These are phyloP conservation scores for Aristolochia californica DNA, from an alignment of 164 flowering plant genomes.

Conservation along the genomic window DNA sequence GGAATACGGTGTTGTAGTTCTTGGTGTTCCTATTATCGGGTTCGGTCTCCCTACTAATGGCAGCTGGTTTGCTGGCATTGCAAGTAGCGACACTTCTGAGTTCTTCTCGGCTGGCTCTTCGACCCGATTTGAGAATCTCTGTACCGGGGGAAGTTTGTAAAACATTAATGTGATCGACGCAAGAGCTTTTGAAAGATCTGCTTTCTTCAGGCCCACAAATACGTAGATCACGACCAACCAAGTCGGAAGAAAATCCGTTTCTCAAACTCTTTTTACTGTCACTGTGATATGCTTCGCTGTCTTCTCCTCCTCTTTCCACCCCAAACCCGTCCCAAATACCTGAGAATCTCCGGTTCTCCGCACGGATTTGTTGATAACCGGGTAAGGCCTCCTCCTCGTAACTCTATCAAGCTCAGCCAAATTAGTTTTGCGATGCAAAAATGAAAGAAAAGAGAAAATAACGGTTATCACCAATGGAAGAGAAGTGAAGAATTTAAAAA, in stretches of 20 bases:
- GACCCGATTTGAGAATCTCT: constrained; percentile 40
- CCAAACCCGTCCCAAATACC: constrained; percentile 48
- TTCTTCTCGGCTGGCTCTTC: constrained; percentile 52
- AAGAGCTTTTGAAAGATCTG: constrained; percentile 31
- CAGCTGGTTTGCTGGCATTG: constrained; percentile 55
- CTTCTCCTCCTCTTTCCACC: constrained; percentile 19
- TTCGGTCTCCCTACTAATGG: constrained; percentile 32
- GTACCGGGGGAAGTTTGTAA: constrained; percentile 38
- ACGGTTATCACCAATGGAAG: too few relatives aligned
- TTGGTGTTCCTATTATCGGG: constrained; percentile 16
- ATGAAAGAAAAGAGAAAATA: too few relatives aligned
- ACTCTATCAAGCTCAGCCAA: constrained; percentile 38
- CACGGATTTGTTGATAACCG: constrained; percentile 35
- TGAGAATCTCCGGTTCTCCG: constrained; percentile 25
- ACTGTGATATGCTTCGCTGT: constrained; percentile 12
- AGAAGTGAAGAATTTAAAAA: too few relatives aligned
- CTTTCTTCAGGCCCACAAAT: constrained; percentile 38
- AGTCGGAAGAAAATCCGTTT: constrained; percentile 26
- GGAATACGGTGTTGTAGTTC: constrained; percentile 38
- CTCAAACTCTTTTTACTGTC: constrained; percentile 31
- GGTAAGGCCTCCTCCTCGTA: constrained; percentile 70
- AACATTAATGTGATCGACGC: constrained; percentile 27
- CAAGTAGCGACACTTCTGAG: constrained; percentile 46
- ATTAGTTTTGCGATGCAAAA: too few relatives aligned
- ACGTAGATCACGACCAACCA: constrained; percentile 24